These are phyloP conservation scores for Lecanicillium sp. DNA, from an alignment of 2,329 filamentous ascomycete species.

Conservation along the genomic window DNA sequence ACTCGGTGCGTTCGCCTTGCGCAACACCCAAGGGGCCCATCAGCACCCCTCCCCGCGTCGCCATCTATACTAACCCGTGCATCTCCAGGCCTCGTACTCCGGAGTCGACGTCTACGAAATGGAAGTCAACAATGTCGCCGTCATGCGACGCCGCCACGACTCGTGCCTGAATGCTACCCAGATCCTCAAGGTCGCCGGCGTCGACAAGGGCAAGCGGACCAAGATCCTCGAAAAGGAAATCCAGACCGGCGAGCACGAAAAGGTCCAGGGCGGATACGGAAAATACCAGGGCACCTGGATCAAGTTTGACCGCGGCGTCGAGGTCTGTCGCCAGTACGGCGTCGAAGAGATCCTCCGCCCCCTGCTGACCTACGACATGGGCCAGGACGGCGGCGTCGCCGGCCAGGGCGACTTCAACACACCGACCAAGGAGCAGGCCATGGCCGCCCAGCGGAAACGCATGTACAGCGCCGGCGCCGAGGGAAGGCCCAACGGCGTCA, in stretches of 20 bases:
- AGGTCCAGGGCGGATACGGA: slow-evolving; percentile 95
- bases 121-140: slow-evolving; percentile 87
- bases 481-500: slow-evolving; percentile 57
- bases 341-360: slow-evolving; percentile 72
- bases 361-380: slow-evolving; percentile 74
- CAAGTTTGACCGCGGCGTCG: slow-evolving; percentile 81
- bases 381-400: slow-evolving; percentile 64
- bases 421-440: slow-evolving; percentile 96
- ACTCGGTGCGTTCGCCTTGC: slow-evolving; percentile 46
- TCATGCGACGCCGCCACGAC: slow-evolving; percentile 93
- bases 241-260: slow-evolving; percentile 91
- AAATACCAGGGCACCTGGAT: slow-evolving; percentile 99
- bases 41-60: slow-evolving; percentile 2
- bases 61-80: slow-evolving; percentile 4
- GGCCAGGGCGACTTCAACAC: slow-evolving; percentile 79
- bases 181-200: slow-evolving; percentile 93
- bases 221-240: slow-evolving; percentile 99
- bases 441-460: slow-evolving; percentile 90
- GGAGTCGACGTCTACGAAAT: slow-evolving; percentile 97
- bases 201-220: slow-evolving; percentile 95
- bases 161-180: slow-evolving; percentile 98
- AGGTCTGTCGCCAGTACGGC: slow-evolving; percentile 77
- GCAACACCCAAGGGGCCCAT: background rate
- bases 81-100: slow-evolving; percentile 72
- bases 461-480: slow-evolving; percentile 72